Evolutionary conservation across 257 asterid species (phyloP), one percentile per base, ranked within the genome.

Genomic region (Gentiana macrophylla): DNA sequence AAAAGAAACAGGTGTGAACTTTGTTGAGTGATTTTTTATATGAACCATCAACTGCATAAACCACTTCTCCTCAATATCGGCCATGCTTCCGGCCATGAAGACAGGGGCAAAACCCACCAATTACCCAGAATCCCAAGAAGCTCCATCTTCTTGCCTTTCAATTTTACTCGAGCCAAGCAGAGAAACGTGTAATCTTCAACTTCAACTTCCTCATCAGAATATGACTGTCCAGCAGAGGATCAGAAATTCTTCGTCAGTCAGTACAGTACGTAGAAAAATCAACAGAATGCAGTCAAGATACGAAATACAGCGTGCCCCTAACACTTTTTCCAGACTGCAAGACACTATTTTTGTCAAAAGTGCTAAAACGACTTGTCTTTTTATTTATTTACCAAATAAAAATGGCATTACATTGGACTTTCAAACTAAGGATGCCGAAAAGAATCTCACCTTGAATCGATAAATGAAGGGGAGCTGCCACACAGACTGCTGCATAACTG

Each of bases 81-180:
- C 15, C 9, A 54, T 10, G 62, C 62, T 49, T 63, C 61, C 24
- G 24, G 62, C 61, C 62, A 63, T 4, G 78, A 69, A 0, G 75
- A 65, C n/a, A 59, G 55, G 9, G 73, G 78, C 69, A 72, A 45
- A 41, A 56, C 59, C 81, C 76, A 76, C 81, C 78, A 76, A 57
- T 70, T 60, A 45, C 81, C 81, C 46, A 76, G 72, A 62, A 76
- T 50, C 33, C 76, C 78, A 50, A 65, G 32, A 32, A 72, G 71
- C 45, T 60, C 41, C 33, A 65, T 47, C 49, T 55, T 64, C 59
- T 65, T 60, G 49, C 55, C 61, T 5, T 55, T 37, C 61, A 63
- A 13, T 36, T 63, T 61, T 24, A 56, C 62, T 32, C 57, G 55
- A 6, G 68, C 68, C n/a, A 63, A 32, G 51, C 62, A 63, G 45